Evolutionary conservation across 805 yeast species (phyloP), one percentile per base, ranked within the genome.

Genomic region (Yarrowia hollandica): DNA sequence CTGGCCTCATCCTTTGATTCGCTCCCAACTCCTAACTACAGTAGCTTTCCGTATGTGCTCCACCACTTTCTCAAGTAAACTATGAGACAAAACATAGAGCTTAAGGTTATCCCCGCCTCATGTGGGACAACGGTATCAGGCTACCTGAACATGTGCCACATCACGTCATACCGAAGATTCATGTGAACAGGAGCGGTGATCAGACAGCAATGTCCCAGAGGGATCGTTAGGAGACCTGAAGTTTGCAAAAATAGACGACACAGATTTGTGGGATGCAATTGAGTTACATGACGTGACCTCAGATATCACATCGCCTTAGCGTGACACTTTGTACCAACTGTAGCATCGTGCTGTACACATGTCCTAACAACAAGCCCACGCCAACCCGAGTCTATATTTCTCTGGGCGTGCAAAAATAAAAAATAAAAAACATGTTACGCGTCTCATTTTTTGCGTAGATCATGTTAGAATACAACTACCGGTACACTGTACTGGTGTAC

Each of bases 61-160:
- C 55, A 22, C 35, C 30, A 16, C 35, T 31, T 19, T 46, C 60
- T n/a, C 61, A 46, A 15, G 37, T 39, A 41, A 41, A 18, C 48
- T 26, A 10, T 41, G 48, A 41, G 48, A 41, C 48, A 41, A 26
- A 41, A 41, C 48, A 41, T 16, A 22, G 48, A 44, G 52, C 35
- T 44, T 44, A 44, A 44, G 52, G 52, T 44, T 44, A 19, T 28
- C 35, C 52, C 35, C 50, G 50, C 50, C 35, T 44, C 52, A 44
- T 44, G 52, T 42, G 34, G 25, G 35, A 28, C 52, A 44, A 44
- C 52, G 52, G 35, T 44, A 44, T 44, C 52, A 28, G 35, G 35
- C 35, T 44, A 30, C 35, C 5, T 44, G 35, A 9, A 26, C 52
- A 44, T 44, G 52, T 44, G 52, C 52, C 52, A 44, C 35, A 44